Evolutionary conservation across 2,329 filamentous ascomycete species (phyloP).

Genomic region (Fusarium incarnatum): DNA sequence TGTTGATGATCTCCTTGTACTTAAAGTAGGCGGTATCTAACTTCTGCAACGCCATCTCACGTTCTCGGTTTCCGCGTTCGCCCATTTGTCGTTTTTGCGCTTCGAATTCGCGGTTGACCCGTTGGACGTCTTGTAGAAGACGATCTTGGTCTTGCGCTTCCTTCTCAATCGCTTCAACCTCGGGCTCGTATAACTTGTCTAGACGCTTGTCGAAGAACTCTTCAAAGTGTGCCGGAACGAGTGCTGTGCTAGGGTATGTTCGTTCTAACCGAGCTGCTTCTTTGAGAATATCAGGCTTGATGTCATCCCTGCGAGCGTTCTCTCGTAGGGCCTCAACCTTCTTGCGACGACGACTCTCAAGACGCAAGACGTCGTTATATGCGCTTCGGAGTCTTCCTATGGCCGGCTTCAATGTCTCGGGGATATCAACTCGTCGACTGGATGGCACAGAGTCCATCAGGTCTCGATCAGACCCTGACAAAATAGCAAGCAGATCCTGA

Average conservation of each 20-base stretch:
- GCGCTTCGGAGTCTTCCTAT: constrained; percentile 80
- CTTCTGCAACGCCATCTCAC: constrained; percentile 86
- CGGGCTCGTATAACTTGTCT: constrained; percentile 79
- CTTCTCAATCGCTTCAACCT: constrained; percentile 75
- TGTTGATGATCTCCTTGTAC: constrained; percentile 95
- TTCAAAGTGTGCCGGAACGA: constrained; percentile 92
- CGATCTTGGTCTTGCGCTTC: constrained; percentile 83
- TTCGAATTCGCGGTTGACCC: constrained; percentile 83
- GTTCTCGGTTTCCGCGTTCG: constrained; percentile 72
- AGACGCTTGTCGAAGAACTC: constrained; percentile 87
- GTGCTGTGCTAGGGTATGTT: constrained; percentile 83
- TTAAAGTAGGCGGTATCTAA: constrained; percentile 93
- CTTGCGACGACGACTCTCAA: constrained; percentile 83
- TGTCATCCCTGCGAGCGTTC: constrained; percentile 87
- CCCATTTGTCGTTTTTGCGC: constrained; percentile 74
- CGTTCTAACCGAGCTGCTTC: constrained; percentile 89
- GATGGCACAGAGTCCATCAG: constrained; percentile 92
- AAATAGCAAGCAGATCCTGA: constrained; percentile 78
- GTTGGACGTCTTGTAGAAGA: constrained; percentile 74
- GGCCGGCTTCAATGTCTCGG: constrained; percentile 82
- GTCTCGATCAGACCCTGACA: constrained; percentile 82
- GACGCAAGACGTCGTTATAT: constrained; percentile 84
- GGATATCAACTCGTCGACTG: constrained; percentile 81
- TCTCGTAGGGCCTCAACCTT: constrained; percentile 83
- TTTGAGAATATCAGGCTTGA: constrained; percentile 83